Percentiles rank a stretch among this genome's conserved stretches.
Evolutionary conservation across 306 rosid genomes (phyloP).

Genomic region (Quercus glauca): DNA sequence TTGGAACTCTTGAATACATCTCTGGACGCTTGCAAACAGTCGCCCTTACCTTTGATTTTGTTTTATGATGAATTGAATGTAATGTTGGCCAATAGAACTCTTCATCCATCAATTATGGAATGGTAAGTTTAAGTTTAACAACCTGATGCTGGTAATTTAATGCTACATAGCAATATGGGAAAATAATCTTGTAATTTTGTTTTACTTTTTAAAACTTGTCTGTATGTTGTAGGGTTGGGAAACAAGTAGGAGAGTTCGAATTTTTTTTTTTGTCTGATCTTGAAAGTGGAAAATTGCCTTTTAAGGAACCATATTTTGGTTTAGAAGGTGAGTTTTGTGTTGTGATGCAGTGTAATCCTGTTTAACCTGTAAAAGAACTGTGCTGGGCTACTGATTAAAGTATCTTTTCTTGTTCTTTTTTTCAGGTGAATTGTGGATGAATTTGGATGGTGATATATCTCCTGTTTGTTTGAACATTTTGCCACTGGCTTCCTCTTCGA

Average conservation of each 20-base stretch:
- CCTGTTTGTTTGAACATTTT: constrained; percentile 45
- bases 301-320: constrained; percentile 23
- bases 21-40: constrained; percentile 39
- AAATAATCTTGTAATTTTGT: not conserved
- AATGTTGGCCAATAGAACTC: constrained; percentile 20
- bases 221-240: constrained; percentile 33
- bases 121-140: constrained; percentile 24
- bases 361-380: not conserved
- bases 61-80: constrained; percentile 41
- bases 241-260: constrained; percentile 41
- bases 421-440: constrained; percentile 46
- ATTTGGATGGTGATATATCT: constrained; percentile 47
- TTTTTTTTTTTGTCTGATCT: constrained; percentile 36
- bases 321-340: constrained; percentile 33
- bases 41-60: constrained; percentile 33
- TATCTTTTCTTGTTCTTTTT: not conserved
- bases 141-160: not conserved
- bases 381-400: not conserved
- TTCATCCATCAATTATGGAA: constrained; percentile 34
- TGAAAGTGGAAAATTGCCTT: constrained; percentile 31
- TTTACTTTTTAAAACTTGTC: not conserved
- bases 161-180: constrained; percentile 1
- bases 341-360: not conserved
- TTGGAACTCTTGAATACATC: constrained; percentile 37
- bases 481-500: constrained; percentile 28